Evolutionary conservation across 306 rosid genomes (phyloP).

Genomic region (Trifolium subterraneum): DNA sequence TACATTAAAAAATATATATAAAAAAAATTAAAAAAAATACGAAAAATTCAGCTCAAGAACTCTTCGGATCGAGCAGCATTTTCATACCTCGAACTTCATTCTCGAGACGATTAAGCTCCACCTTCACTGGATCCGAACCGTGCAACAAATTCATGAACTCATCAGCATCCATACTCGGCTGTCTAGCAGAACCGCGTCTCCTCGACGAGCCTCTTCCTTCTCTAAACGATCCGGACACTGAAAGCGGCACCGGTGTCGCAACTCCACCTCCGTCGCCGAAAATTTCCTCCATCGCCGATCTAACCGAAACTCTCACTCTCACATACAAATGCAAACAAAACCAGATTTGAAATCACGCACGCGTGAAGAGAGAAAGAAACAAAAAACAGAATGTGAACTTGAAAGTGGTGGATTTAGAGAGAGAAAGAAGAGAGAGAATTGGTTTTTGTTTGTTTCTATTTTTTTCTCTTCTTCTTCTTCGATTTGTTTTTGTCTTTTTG

Average conservation of each 20-base stretch:
- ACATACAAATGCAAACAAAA: constrained; percentile 63
- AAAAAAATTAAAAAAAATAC: constrained; percentile 21
- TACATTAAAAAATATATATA: neutral
- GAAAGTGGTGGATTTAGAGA: constrained; percentile 43
- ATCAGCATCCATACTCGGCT: constrained; percentile 88
- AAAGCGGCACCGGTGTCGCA: constrained; percentile 57
- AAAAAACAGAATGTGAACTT: constrained; percentile 31
- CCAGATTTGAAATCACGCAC: constrained; percentile 57
- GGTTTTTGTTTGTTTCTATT: constrained; percentile 37
- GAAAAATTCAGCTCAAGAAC: constrained; percentile 44
- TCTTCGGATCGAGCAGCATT: constrained; percentile 76
- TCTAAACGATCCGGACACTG: constrained; percentile 82
- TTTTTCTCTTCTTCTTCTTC: constrained; percentile 18
- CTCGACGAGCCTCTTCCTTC: constrained; percentile 78
- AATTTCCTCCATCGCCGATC: constrained; percentile 86
- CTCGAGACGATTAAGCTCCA: constrained; percentile 96
- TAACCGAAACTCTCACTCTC: constrained; percentile 42
- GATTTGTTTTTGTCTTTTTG: constrained; percentile 15
- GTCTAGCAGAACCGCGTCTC: constrained; percentile 69
- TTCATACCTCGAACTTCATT: constrained; percentile 89
- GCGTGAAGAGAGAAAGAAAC: constrained; percentile 37
- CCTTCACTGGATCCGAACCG: constrained; percentile 98
- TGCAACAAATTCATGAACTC: constrained; percentile 82
- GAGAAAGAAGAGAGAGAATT: constrained; percentile 43
- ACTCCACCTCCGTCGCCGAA: constrained; percentile 50